A percentile compares a stretch with the other conserved stretches of the same genome.
Conservation (phyloP, 805 yeast species). For the Metschnikowia borealis region DNA sequence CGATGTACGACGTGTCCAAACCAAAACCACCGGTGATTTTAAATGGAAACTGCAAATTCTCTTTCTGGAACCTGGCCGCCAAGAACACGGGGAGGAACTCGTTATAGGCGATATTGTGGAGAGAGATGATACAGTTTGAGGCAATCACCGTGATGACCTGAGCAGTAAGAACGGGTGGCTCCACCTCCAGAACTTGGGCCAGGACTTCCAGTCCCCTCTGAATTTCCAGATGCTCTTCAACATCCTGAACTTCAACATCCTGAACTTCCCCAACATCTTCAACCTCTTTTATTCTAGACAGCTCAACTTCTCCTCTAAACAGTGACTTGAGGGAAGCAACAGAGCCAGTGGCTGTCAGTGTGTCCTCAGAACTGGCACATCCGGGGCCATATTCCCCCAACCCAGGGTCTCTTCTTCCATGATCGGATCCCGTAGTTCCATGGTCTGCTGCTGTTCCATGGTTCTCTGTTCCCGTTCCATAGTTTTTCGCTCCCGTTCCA, state of each 20-base stretch:
- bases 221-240: too few species aligned
- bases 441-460: too few species aligned
- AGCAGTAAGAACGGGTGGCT: conserved; percentile 21
- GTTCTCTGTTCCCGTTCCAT: too few species aligned
- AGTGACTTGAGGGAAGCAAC: not conserved
- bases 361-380: not conserved
- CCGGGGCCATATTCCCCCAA: not conserved
- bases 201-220: not conserved
- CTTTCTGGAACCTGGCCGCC: conserved; percentile 27
- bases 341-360: not conserved
- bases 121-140: conserved; percentile 32
- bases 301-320: too few species aligned
- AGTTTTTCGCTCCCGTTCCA: too few species aligned
- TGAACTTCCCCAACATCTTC: too few species aligned
- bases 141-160: conserved; percentile 29
- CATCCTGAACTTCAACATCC: too few species aligned
- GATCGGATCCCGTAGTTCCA: too few species aligned
- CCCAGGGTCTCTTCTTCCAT: too few species aligned
- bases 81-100: conserved; percentile 38
- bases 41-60: conserved; percentile 30
- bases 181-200: not conserved
- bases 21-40: conserved; percentile 38
- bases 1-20: conserved; percentile 28
- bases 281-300: too few species aligned
- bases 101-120: conserved; percentile 30